Base-by-base conservation (phyloP, 2,329 filamentous ascomycete species). In the Hypomyces perniciosus region DNA sequence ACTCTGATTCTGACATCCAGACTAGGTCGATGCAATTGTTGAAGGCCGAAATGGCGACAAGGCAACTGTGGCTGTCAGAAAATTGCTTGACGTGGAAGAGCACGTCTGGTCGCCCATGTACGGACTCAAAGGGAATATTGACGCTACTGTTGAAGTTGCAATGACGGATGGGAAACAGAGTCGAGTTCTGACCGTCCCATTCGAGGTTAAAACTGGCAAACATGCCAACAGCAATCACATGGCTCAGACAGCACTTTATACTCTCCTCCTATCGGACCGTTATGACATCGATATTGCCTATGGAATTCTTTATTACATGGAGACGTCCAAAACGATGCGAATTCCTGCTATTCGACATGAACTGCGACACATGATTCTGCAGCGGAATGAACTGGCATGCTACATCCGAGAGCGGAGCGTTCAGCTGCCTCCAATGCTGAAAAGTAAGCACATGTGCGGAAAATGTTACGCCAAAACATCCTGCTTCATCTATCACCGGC, bases 51-150 rank as follows among this genome's bases (percentile, higher is more conserved):
- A 90, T 62, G 86, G 86, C 38, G 81, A 86, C 48, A 86, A 84
- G 57, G 81, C 86, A 8, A 85, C 79, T 51, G 85, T 97, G 79
- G 90, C 88, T 59, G 84, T 99, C 59, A 95, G 85, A 62, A 99
- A 97, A 65, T 75, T 99, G 29, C 84, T 99, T 10, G 93, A 97
- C 64, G 88, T 99, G 8, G 93, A 99, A 66, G 93, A 99, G 67
- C 93, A 97, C 64, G 84, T 99, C 29, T 99, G 93, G 93, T 97
- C 92, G 6, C 93, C 93, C 1, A 92, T 90, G 82, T 99, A 95
- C 65, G 93, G 93, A 0, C 75, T 99, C 12, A 99, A 99, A 67
- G 93, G 93, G 30, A 99, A 97, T 60, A 93, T 99, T 53, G 93
- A 99, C 70, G 93, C 93, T 29, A 97, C 93, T 0, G 88, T 99